These are phyloP conservation scores for Juglanconis juglandina DNA, from an alignment of 2,329 filamentous ascomycete genomes.

Conservation along the genomic window DNA sequence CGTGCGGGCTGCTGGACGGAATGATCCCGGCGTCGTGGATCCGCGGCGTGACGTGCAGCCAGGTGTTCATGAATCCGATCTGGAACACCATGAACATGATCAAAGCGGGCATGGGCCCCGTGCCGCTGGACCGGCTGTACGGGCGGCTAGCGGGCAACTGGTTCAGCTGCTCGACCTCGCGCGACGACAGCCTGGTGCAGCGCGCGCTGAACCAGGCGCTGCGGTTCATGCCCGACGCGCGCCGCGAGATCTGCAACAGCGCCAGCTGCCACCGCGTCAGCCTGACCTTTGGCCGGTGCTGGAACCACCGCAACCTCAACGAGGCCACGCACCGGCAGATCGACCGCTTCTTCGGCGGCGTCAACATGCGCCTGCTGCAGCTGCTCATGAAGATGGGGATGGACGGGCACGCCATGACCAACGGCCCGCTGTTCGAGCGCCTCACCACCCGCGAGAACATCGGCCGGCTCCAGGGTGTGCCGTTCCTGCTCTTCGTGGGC, in stretches of 20 bases:
- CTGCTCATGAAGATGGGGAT: slow-evolving; percentile 56
- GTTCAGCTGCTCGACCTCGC: slow-evolving; percentile 50
- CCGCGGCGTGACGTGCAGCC: slow-evolving; percentile 54
- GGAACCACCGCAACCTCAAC: slow-evolving; percentile 64
- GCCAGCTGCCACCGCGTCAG: slow-evolving; percentile 58
- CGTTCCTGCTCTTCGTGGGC: slow-evolving; percentile 55
- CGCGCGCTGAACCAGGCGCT: slow-evolving; percentile 52
- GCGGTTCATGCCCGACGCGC: slow-evolving; percentile 53
- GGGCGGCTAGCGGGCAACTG: slow-evolving; percentile 45
- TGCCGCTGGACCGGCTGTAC: slow-evolving; percentile 51
- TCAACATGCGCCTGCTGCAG: slow-evolving; percentile 55
- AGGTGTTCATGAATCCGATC: slow-evolving; percentile 62
- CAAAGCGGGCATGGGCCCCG: slow-evolving; percentile 48
- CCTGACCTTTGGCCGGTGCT: slow-evolving; percentile 60
- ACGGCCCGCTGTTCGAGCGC: slow-evolving; percentile 43
- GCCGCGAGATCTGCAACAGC: slow-evolving; percentile 58
- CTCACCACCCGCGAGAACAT: slow-evolving; percentile 52
- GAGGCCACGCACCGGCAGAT: slow-evolving; percentile 62
- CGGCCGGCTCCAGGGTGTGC: slow-evolving; percentile 46
- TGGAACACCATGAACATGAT: slow-evolving; percentile 55
- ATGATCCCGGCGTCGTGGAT: slow-evolving; percentile 57
- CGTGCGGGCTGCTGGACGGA: slow-evolving; percentile 58
- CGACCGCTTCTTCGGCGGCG: slow-evolving; percentile 59
- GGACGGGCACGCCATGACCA: slow-evolving; percentile 49
- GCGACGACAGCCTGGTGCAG: slow-evolving; percentile 47